Evolutionary conservation across 148 eudicot genomes (phyloP).

Genomic region (Fagopyrum homotropicum): DNA sequence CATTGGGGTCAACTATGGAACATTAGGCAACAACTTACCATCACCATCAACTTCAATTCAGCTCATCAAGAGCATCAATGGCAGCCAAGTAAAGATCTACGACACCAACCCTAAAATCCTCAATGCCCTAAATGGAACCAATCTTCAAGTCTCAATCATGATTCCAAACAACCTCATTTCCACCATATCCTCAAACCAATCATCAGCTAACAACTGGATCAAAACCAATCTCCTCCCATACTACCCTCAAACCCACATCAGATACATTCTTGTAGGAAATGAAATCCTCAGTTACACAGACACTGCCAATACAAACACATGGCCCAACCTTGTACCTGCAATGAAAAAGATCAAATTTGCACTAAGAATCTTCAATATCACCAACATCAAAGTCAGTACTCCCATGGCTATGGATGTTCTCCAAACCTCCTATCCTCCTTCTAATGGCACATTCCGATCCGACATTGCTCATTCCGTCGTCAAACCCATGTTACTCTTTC

Average conservation of each 20-base stretch:
- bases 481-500: slow-evolving; percentile 58
- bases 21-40: slow-evolving; percentile 53
- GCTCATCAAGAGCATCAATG: slow-evolving; percentile 58
- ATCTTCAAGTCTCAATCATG: slow-evolving; percentile 69
- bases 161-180: slow-evolving; percentile 68
- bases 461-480: slow-evolving; percentile 38
- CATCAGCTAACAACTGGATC: slow-evolving; percentile 65
- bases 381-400: slow-evolving; percentile 3
- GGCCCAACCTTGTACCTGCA: slow-evolving; percentile 9
- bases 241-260: slow-evolving; percentile 61
- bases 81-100: slow-evolving; percentile 67
- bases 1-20: slow-evolving; percentile 11
- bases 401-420: slow-evolving; percentile 10
- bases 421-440: slow-evolving; percentile 38
- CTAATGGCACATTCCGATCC: slow-evolving; percentile 58
- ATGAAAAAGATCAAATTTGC: slow-evolving; percentile 8
- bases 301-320: slow-evolving; percentile 16
- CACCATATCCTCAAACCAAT: slow-evolving; percentile 58
- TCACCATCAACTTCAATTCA: slow-evolving; percentile 42
- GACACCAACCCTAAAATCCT: slow-evolving; percentile 53
- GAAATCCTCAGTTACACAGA: slow-evolving; percentile 47
- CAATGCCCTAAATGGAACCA: slow-evolving; percentile 48
- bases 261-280: slow-evolving; percentile 80
- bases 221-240: slow-evolving; percentile 45
- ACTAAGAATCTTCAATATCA: background rate